Evolutionary conservation across 2,329 filamentous ascomycete genomes (phyloP), one percentile per base, ranked within the genome.

Genomic region (Fusarium sp.): DNA sequence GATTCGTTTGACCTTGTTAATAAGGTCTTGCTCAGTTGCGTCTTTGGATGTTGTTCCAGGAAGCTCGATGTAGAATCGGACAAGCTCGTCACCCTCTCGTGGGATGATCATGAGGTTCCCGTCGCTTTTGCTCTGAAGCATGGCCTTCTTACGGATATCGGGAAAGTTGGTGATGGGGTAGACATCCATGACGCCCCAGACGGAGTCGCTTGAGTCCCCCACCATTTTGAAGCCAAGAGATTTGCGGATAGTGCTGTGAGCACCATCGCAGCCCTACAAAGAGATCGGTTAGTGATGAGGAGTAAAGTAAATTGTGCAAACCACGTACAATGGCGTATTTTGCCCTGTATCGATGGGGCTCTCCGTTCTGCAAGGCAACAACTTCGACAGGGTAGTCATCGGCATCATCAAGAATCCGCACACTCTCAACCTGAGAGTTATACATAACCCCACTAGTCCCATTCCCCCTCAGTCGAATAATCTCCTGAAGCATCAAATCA

Each of bases 1-100:
- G 39, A 90, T 86, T 0, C 77, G 78, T 35, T 80, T 78, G 0
- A 88, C 87, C 0, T 83, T 81, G 5, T 78, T 69, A 3, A 71
- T 57, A 9, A 72, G 87, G 4, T 56, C 48, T 23, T 69, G 55
- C 1, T 69, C 62, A 0, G 57, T 66, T 5, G 59, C 54, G 6
- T 67, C 63, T 21, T 50, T 43, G 1, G 66, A 42, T 21, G 38
- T 63, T 3, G 66, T 62, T 0, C 64, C 41, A 1, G 62, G 35
- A 1, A 65, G 26, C 7, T 69, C 66, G 13, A 76, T 73, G 20
- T 76, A 76, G 9, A 76, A 57, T 0, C 74, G 63, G 2, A 74
- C 74, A 2, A 76, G 58, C 10, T 74, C 72, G 16, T 72, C 73
- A 1, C 62, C 62, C 26, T 76, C 74, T 3, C 74, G 50, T 1